These are phyloP conservation scores for Pseudocercospora fijiensis DNA, from an alignment of 2,329 filamentous ascomycete genomes.

Conservation along the genomic window DNA sequence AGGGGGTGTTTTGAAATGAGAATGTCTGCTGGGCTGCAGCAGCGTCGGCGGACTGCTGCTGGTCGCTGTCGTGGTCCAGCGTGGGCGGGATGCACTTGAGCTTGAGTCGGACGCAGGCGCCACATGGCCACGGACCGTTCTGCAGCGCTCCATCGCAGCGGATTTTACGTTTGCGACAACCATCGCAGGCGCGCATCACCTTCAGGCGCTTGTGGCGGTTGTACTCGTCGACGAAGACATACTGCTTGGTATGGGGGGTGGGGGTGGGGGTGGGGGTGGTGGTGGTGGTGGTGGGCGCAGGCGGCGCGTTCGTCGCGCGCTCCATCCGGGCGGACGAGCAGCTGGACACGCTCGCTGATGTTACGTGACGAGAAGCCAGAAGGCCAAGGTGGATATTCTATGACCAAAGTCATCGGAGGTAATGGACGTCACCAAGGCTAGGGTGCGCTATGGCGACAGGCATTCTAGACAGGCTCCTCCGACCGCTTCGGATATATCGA, in stretches of 20 bases:
- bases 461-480: conserved; percentile 1
- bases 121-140: conserved; percentile 89
- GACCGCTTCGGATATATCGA: not conserved
- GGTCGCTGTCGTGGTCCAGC: conserved; percentile 68
- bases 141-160: conserved; percentile 97
- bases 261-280: too few relatives aligned
- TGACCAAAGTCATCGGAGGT: conserved; percentile 19
- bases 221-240: conserved; percentile 98
- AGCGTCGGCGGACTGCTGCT: conserved; percentile 24
- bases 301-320: conserved; percentile 24
- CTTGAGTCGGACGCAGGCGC: conserved; percentile 87
- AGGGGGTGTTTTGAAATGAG: conserved; percentile 33
- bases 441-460: conserved; percentile 11
- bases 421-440: conserved; percentile 6
- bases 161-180: conserved; percentile 91
- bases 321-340: conserved; percentile 20
- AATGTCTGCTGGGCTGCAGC: conserved; percentile 32
- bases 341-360: conserved; percentile 16
- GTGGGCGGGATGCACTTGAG: conserved; percentile 89
- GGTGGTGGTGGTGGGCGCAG: conserved; percentile 62
- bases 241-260: conserved; percentile 81
- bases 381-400: conserved; percentile 18
- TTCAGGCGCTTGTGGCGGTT: conserved; percentile 96
- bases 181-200: conserved; percentile 97
- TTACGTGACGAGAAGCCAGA: conserved; percentile 16